phyloP scores from a whole-genome alignment of 768 basidiomycete species.

The Hygrophoropsis aurantiaca region DNA sequence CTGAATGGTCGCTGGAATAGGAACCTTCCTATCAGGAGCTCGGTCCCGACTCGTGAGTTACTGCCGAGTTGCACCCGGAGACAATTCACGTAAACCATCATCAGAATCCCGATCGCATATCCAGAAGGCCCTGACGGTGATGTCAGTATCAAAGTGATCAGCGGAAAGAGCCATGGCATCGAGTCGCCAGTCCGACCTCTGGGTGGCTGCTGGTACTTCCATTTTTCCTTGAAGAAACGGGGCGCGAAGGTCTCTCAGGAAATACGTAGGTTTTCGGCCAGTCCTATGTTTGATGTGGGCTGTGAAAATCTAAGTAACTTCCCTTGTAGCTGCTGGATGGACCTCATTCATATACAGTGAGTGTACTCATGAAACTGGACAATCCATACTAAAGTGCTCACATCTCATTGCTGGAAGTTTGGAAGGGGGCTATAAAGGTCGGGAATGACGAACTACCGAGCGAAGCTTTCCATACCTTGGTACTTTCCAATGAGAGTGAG shows the following conservation, averaged over 20 bases:
- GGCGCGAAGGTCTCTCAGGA: conserved; percentile 73
- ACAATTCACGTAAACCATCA: not conserved
- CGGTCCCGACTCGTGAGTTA: conserved; percentile 53
- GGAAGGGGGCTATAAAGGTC: conserved; percentile 58
- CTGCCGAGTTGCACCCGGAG: not conserved
- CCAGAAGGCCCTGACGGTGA: conserved; percentile 69
- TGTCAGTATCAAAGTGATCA: conserved; percentile 79
- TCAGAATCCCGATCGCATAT: conserved; percentile 70
- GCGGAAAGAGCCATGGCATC: conserved; percentile 82
- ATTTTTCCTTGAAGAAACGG: conserved; percentile 64
- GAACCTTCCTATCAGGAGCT: conserved; percentile 88
- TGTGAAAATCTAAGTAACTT: not conserved
- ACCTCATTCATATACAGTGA: conserved; percentile 84
- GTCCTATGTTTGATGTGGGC: too few relatives aligned
- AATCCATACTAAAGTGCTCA: conserved; percentile 3
- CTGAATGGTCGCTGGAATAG: conserved; percentile 21
- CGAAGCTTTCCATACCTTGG: conserved; percentile 74
- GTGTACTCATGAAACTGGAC: conserved; percentile 18
- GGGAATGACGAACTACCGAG: conserved; percentile 50
- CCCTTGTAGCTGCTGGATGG: conserved; percentile 70
- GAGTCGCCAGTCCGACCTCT: conserved; percentile 88
- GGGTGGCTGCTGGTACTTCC: conserved; percentile 94
- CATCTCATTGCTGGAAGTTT: conserved; percentile 16
- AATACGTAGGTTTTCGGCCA: conserved; percentile 55
- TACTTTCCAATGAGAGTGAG: conserved; percentile 60